Evolutionary conservation across 768 basidiomycete genomes (phyloP).

Genomic region (Crepidotus variabilis): DNA sequence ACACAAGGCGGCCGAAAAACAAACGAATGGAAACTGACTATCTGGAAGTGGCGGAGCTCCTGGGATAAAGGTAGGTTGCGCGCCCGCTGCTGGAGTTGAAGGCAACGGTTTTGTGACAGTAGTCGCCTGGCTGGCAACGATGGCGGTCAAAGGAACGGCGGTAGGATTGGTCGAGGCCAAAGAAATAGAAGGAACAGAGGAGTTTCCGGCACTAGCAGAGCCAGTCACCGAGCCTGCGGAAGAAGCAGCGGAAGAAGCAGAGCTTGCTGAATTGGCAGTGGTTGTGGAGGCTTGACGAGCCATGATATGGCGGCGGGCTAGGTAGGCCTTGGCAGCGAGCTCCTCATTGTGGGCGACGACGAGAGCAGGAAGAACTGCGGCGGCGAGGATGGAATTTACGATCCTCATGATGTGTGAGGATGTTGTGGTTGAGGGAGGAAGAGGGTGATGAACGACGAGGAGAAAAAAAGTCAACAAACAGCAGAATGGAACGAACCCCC

Average conservation of each 20-base stretch:
- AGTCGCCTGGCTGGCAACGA: slow-evolving; percentile 39
- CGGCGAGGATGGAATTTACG: slow-evolving; percentile 20
- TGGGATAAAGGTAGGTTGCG: slow-evolving; percentile 45
- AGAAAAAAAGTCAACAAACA: slow-evolving; percentile 3
- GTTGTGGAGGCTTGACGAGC: slow-evolving; percentile 25
- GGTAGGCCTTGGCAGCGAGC: slow-evolving; percentile 10
- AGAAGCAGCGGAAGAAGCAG: neutral
- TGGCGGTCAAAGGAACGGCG: slow-evolving; percentile 51
- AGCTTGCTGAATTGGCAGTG: slow-evolving; percentile 2
- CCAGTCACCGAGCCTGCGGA: slow-evolving; percentile 10
- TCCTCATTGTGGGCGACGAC: slow-evolving; percentile 33
- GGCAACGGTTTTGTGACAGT: slow-evolving; percentile 42
- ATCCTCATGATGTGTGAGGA: slow-evolving; percentile 31
- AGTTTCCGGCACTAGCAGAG: no score
- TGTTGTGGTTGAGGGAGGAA: slow-evolving; percentile 12
- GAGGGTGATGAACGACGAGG: slow-evolving; percentile 7
- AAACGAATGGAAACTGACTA: slow-evolving; percentile 28
- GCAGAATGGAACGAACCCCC: neutral
- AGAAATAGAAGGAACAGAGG: slow-evolving; percentile 38
- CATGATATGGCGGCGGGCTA: slow-evolving; percentile 19
- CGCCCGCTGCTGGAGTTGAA: slow-evolving; percentile 45
- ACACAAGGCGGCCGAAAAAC: neutral
- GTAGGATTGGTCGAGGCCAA: slow-evolving; percentile 54
- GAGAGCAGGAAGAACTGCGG: slow-evolving; percentile 36
- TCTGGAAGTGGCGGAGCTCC: slow-evolving; percentile 60